Conservation (phyloP, 2,329 filamentous ascomycete genomes). For the Stemphylium beticola region DNA sequence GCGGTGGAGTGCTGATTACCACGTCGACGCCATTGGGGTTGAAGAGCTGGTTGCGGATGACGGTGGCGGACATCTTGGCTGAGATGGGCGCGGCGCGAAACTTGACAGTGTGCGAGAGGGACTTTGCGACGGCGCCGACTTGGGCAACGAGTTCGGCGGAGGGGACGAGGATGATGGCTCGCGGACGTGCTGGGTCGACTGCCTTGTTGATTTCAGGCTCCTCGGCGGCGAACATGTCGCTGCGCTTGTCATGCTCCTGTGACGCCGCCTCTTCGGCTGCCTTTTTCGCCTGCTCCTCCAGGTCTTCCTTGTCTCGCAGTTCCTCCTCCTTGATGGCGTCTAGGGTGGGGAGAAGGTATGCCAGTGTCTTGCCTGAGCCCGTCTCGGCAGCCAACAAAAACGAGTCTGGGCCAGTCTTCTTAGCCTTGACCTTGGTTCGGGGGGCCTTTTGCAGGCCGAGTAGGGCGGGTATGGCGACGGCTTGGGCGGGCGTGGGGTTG, state of each 20-base stretch:
- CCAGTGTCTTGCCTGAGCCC: conserved; percentile 94
- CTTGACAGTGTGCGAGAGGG: conserved; percentile 82
- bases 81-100: conserved; percentile 85
- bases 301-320: conserved; percentile 57
- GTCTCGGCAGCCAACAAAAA: conserved; percentile 95
- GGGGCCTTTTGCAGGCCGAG: conserved; percentile 61
- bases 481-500: conserved; percentile 86
- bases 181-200: conserved; percentile 78
- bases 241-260: conserved; percentile 32
- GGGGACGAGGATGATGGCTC: conserved; percentile 85
- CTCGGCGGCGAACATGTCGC: conserved; percentile 66
- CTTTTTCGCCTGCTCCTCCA: conserved; percentile 58
- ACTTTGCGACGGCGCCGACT: conserved; percentile 80
- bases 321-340: conserved; percentile 81
- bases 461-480: conserved; percentile 83
- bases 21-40: conserved; percentile 81
- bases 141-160: conserved; percentile 91
- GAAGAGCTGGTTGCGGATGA: conserved; percentile 87
- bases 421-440: conserved; percentile 37
- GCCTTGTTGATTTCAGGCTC: conserved; percentile 62
- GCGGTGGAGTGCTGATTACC: conserved; percentile 84
- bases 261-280: conserved; percentile 57
- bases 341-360: conserved; percentile 84
- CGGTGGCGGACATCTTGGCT: conserved; percentile 73
- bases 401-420: conserved; percentile 58